Conservation (phyloP, 257 asterid genomes). For the Primulina huaijiensis region DNA sequence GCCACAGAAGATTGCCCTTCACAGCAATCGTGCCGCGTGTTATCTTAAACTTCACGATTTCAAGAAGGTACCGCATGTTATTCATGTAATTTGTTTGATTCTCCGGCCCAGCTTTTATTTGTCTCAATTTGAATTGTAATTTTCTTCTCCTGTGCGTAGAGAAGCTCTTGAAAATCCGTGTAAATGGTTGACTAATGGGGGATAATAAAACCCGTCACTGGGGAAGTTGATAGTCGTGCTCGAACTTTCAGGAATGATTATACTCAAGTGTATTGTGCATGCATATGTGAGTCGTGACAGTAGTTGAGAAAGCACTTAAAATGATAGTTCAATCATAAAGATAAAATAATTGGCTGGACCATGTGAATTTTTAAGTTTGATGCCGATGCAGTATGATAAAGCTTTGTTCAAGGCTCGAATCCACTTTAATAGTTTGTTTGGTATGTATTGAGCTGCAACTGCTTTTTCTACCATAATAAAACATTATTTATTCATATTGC, state of each 20-base stretch:
- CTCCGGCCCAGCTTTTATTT: neutral
- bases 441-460: neutral
- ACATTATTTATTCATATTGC: neutral
- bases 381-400: neutral
- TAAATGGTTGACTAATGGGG: neutral
- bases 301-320: neutral
- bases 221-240: neutral
- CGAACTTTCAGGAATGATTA: neutral
- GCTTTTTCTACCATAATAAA: neutral
- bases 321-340: too few species aligned
- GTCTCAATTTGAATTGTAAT: neutral
- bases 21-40: conserved; percentile 99
- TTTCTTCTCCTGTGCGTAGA: neutral
- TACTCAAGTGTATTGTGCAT: neutral
- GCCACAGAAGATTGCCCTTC: conserved; percentile 90
- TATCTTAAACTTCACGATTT: conserved; percentile 79
- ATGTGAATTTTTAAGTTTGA: neutral
- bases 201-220: neutral
- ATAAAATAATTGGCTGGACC: neutral
- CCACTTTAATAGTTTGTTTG: neutral
- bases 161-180: neutral
- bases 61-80: conserved; percentile 47
- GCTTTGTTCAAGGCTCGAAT: neutral
- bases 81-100: neutral
- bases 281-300: neutral